Base-by-base conservation (phyloP, 306 rosid species). In the Dalbergia oliveri region DNA sequence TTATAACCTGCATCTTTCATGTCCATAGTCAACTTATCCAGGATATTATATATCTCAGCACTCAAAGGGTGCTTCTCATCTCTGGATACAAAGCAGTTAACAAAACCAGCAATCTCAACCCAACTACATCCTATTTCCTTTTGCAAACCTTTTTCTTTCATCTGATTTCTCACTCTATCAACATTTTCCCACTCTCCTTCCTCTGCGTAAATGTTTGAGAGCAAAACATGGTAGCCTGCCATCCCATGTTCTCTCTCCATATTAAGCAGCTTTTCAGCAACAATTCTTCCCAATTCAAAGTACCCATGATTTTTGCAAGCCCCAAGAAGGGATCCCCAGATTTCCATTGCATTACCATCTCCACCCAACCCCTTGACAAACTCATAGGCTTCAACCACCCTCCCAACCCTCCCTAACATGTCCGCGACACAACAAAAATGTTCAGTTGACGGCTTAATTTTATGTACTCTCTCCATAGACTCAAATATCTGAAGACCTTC, bases 341-440 rank as follows among this genome's bases (percentile, higher is more conserved):
- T 89, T 87, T 94, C 97, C 50, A 70, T 58, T 50, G 60, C 87
- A 53, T 88, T 71, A 51, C 93, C 96, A 21, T 87, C 88, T 76
- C 84, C 83, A 5, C 93, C 97, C 84, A 94, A 80, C 69, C 87
- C 88, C 82, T 68, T 86, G 66, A 89, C 91, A 79, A 94, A 94
- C 74, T 92, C 97, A 61, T 86, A 92, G 44, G 98, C 97, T 84
- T 94, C 93, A 31, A 73, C 81, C 47, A 94, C 91, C 82, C 88
- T 90, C 76, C 98, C 97, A 45, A 79, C 93, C 79, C 97, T 92
- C 69, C 98, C 97, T 78, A 92, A 85, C 94, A 94, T 89, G 88
- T 94, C 98, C 18, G 97, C 80, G 37, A 92, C 84, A 79, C 98
- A 94, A 56, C 98, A 86, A 79, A 78, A 86, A 81, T 92, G 97